Base-by-base conservation (phyloP, 2,329 filamentous ascomycete species). In the Curvularia sp. region DNA sequence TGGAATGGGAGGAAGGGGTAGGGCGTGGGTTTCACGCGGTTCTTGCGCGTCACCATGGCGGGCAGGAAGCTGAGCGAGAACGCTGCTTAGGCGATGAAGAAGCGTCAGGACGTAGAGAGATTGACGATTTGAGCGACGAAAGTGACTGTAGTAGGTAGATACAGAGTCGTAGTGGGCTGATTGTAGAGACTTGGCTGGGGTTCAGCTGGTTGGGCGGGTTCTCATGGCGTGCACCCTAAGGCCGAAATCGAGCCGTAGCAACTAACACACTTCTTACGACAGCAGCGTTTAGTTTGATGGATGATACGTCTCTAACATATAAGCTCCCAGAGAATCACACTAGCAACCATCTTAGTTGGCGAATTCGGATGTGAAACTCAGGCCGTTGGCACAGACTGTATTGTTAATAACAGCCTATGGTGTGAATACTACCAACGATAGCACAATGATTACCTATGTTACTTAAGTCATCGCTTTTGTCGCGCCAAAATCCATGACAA, bases 1-100 rank as follows among this genome's bases (percentile, higher is more conserved):
- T 82, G 80, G 70, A 82, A 82, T 3, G 74, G 70, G 4, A 81
- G 51, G 49, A 66, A 63, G 25, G 80, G 80, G 61, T 82, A 82
- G 23, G 75, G 69, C 42, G 79, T 79, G 3, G 80, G 80, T 50
- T 74, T 74, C n/a, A 71, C 63, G 57, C 68, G 68, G 52, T 62
- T 54, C 53, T 65, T 25, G 54, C 65, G 34, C 59, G 60, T 25
- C 18, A 57, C 42, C 68, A 71, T 71, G 52, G 13, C 62, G 34
- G 19, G 25, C 5, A 18, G 2, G 5, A n/a, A n/a, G n/a, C n/a
- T n/a, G 9, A n/a, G 21, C n/a, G 8, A 13, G 8, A 28, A 21
- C 8, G 32, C 30, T 25, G 46, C 15, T 38, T 15, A 10, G 15
- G 49, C 38, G 10, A 28, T 9, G 19, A 13, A n/a, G 19, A 23